Conservation (phyloP, 306 rosid species). For the Pyrus bretschneideri region DNA sequence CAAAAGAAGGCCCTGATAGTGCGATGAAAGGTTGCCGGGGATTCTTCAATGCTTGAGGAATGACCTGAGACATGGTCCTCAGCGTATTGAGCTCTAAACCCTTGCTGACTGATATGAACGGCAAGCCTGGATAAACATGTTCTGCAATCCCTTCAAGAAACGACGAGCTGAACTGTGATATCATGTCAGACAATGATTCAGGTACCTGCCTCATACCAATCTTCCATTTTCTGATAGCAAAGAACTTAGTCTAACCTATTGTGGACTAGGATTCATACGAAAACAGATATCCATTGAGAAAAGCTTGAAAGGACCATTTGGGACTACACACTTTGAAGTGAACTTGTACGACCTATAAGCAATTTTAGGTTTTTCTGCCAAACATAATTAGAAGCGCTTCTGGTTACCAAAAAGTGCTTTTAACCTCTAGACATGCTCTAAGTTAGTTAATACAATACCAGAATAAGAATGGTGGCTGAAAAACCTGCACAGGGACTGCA, state of each 20-base stretch:
- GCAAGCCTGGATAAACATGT: constrained; percentile 77
- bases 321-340: no score
- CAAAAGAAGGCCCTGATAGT: constrained; percentile 91
- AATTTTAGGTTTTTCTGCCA: no score
- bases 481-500: constrained; percentile 96
- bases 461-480: neutral
- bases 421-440: no score
- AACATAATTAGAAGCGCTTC: no score
- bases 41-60: constrained; percentile 71
- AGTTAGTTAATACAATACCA: no score
- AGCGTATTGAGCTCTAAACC: constrained; percentile 83
- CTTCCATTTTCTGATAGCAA: neutral
- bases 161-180: constrained; percentile 70
- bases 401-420: no score
- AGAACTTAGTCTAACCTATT: neutral
- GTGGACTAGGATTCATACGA: neutral
- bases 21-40: constrained; percentile 94
- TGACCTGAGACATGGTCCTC: constrained; percentile 92
- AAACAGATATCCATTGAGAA: neutral
- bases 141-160: constrained; percentile 77
- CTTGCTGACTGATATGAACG: constrained; percentile 88
- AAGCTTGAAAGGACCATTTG: no score
- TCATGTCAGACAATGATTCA: constrained; percentile 17
- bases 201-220: neutral
- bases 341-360: no score